These are phyloP conservation scores for Immersiporthe knoxdaviesiana DNA, from an alignment of 2,329 filamentous ascomycete species.

Conservation along the genomic window DNA sequence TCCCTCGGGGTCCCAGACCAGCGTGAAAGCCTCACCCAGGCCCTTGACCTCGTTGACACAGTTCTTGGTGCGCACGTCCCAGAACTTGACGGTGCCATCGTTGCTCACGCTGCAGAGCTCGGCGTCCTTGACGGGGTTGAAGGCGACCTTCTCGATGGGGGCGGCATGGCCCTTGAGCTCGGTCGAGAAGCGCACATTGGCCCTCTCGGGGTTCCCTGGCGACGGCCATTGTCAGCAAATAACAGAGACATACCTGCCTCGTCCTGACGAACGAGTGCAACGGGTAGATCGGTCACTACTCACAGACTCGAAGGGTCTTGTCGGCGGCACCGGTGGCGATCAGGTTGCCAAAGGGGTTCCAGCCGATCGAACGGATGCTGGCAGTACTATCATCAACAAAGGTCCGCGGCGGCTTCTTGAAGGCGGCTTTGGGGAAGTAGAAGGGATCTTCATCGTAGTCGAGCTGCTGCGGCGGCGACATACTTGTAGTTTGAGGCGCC, in stretches of 20 bases:
- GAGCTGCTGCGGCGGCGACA: conserved; percentile 36
- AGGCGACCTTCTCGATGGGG: conserved; percentile 74
- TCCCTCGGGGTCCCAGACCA: conserved; percentile 76
- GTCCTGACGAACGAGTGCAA: no score
- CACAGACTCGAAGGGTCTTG: conserved; percentile 73
- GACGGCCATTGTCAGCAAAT: neutral
- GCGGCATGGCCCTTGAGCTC: conserved; percentile 71
- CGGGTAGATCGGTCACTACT: conserved; percentile 36
- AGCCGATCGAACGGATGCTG: conserved; percentile 79
- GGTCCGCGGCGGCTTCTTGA: neutral
- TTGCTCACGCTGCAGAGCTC: conserved; percentile 75
- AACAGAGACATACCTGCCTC: no score
- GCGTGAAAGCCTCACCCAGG: conserved; percentile 68
- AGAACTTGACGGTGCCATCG: conserved; percentile 76
- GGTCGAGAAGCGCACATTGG: conserved; percentile 73
- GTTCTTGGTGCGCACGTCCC: conserved; percentile 76
- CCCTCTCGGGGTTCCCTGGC: conserved; percentile 74
- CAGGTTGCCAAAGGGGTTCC: conserved; percentile 83
- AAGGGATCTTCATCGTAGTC: conserved; percentile 16
- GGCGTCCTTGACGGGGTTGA: conserved; percentile 76
- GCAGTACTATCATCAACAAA: neutral
- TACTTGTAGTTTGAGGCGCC: conserved; percentile 61
- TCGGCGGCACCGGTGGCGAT: conserved; percentile 80
- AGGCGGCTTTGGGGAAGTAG: conserved; percentile 34
- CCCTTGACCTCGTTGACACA: conserved; percentile 71